Base-by-base conservation (phyloP, 2,329 filamentous ascomycete genomes). In the Trichoderma lentiforme region DNA sequence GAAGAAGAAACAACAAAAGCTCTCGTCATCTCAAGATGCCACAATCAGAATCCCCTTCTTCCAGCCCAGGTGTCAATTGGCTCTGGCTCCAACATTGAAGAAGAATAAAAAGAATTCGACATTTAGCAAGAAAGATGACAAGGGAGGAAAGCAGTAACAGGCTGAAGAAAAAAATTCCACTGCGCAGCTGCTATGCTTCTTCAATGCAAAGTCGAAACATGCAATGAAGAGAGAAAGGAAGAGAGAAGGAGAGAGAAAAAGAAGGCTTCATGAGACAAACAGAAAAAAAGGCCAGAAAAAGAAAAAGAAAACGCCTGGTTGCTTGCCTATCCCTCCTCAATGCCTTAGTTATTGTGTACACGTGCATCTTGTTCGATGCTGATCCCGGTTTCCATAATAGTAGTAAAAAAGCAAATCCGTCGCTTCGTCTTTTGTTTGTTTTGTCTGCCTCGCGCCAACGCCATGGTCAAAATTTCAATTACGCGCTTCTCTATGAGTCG, bases 401-500 rank as follows among this genome's bases (percentile, higher is more conserved):
- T 61, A 69, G n/a, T 47, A 51, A 61, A 71, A 61, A 67, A 67
- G 53, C 36, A 47, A 71, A 67, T 66, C 53, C 68, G 28, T 71
- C 60, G 67, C 69, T 60, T 71, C 60, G 32, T 68, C 65, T 73
- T 34, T 61, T 34, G 36, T 21, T 61, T 71, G 39, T 66, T 69
- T 74, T 74, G 66, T 72, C 71, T 73, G 68, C 73, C 73, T 71
- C 75, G 70, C 71, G 53, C 68, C 71, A 73, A 73, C 71, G 71
- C 71, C 71, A 14, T 71, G 53, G 36, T 73, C 32, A 73, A 70
- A 65, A 62, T n/a, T 67, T 67, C 51, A 72, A 39, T 71, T 65
- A 51, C 26, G 62, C 57, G 47, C 39, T 73, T 73, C 66, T 65
- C 72, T 80, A 85, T 70, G 83, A 82, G 78, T 89, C 88, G 63